phyloP scores from a whole-genome alignment of 352 stramenopile species.

The Globisporangium polare region DNA sequence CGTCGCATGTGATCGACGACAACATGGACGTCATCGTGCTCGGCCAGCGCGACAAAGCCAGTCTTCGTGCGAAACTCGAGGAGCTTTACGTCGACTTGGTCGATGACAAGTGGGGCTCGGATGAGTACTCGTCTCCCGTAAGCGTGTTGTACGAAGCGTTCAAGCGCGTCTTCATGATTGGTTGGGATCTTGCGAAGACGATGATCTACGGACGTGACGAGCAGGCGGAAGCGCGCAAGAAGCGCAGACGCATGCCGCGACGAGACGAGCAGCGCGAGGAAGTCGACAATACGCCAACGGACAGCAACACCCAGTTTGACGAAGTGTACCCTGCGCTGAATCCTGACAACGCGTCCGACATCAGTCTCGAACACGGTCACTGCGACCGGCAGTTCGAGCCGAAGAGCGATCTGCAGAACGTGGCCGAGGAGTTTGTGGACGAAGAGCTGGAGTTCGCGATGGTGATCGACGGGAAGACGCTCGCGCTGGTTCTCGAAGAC shows the following conservation, averaged over 20 bases:
- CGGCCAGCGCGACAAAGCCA: constrained; percentile 73
- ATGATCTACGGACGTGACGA: constrained; percentile 68
- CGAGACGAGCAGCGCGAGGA: constrained; percentile 46
- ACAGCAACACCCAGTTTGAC: constrained; percentile 48
- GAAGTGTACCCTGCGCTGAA: constrained; percentile 63
- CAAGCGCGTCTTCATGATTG: constrained; percentile 60
- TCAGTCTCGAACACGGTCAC: constrained; percentile 49
- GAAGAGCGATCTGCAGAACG: constrained; percentile 31
- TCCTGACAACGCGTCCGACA: constrained; percentile 51
- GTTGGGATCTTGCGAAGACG: constrained; percentile 67
- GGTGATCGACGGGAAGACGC: constrained; percentile 88
- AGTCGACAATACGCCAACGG: constrained; percentile 25
- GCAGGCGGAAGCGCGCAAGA: constrained; percentile 63
- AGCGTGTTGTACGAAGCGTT: constrained; percentile 79
- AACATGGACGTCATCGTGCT: constrained; percentile 90
- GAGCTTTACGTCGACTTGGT: constrained; percentile 86
- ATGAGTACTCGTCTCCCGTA: constrained; percentile 71
- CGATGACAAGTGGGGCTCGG: constrained; percentile 84
- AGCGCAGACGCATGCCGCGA: constrained; percentile 47
- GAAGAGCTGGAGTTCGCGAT: constrained; percentile 86
- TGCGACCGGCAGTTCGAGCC: constrained; percentile 72
- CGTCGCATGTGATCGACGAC: constrained; percentile 86
- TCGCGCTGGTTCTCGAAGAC: constrained; percentile 78
- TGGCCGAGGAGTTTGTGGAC: constrained; percentile 51
- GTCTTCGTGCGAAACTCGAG: constrained; percentile 69